Base-by-base conservation (phyloP, 1,284 basidiomycete species). In the Rhodofomes roseus region DNA sequence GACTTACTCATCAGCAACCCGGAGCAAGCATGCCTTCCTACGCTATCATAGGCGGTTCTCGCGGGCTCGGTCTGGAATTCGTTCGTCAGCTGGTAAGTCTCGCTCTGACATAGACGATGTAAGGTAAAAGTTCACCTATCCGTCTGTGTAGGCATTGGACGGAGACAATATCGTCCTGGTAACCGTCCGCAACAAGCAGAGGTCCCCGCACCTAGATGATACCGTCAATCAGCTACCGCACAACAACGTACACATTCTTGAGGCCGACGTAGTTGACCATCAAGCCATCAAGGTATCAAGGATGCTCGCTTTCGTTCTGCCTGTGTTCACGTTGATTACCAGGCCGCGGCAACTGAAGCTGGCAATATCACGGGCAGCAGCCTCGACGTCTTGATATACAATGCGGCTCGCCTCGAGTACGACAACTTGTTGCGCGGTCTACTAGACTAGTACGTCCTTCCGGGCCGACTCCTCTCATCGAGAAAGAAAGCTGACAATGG, bases 321-420 rank as follows among this genome's bases (percentile, higher is more conserved):
- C 4, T 40, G 16, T 18, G 39, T 14, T 18, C 39, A 40, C 4
- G 39, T 14, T 14, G n/a, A 14, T 40, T 23, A 8, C 5, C 20
- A 44, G 43, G 12, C 5, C 7, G 43, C 43, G 14, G 43, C 43
- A 5, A 22, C 20, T 6, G 43, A 44, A 5, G 43, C 23, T 4
- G 43, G 7, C 20, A 44, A 44, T n/a, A 23, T 69, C 14, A 67
- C 64, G 1, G 70, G 68, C 11, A 71, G 71, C 9, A 61, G 39
- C 22, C 59, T 74, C 22, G 72, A 74, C 62, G 64, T 66, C 16
- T 63, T 74, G 12, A 72, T 74, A 52, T 71, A 72, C 55, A 72
- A 71, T 54, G 71, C 66, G 5, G 71, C 68, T 7, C 48, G 57
- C 14, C 48, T 69, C 37, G 59, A 60, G 31, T 0, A 4, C 4